These are phyloP conservation scores for Arachis stenosperma DNA, from an alignment of 306 rosid genomes.

Conservation along the genomic window DNA sequence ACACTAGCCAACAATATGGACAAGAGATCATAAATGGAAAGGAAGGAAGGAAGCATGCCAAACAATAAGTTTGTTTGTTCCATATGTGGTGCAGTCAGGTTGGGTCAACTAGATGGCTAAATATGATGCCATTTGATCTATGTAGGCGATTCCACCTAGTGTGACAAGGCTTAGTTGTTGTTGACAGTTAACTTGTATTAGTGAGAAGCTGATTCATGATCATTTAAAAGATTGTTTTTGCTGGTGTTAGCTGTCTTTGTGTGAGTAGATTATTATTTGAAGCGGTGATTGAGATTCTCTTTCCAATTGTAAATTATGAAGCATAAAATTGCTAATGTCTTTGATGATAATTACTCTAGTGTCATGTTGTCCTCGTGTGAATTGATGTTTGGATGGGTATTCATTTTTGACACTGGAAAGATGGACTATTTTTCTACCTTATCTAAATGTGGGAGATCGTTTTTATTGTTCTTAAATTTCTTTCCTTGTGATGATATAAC, in stretches of 20 bases:
- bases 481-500: slow-evolving; percentile 23
- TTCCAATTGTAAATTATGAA: slow-evolving; percentile 7
- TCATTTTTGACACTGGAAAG: slow-evolving; percentile 28
- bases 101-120: not conserved
- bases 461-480: slow-evolving; percentile 19
- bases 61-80: not conserved
- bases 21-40: not conserved
- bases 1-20: not conserved
- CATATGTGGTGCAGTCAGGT: not conserved
- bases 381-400: slow-evolving; percentile 8
- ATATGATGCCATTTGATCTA: too few species aligned
- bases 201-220: not conserved
- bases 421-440: slow-evolving; percentile 32
- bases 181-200: not conserved
- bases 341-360: slow-evolving; percentile 5
- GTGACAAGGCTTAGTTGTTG: not conserved
- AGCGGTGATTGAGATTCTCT: slow-evolving; percentile 16
- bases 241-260: not conserved
- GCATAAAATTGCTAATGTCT: slow-evolving; percentile 9
- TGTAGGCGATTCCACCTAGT: too few species aligned
- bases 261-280: not conserved
- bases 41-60: slow-evolving; percentile 5
- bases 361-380: slow-evolving; percentile 16
- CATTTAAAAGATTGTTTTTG: not conserved
- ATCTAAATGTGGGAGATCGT: slow-evolving; percentile 22